Evolutionary conservation across 1,284 basidiomycete genomes (phyloP), one percentile per base, ranked within the genome.

Genomic region (Phellopilus nigrolimitatus): DNA sequence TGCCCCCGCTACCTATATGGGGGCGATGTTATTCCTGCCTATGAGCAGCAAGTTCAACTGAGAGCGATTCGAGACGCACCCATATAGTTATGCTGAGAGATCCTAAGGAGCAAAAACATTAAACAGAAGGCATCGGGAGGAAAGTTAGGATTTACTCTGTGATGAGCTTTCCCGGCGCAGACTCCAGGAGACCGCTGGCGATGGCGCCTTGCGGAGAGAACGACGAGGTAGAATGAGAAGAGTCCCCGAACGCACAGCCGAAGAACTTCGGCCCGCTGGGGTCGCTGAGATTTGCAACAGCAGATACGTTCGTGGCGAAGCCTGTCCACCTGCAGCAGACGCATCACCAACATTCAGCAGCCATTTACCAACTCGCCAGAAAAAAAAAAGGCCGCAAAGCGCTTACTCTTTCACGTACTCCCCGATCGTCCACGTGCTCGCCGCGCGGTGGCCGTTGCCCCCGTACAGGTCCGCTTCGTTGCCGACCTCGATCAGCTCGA

Each of bases 71-170:
- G 78, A 61, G 79, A 82, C 3, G 71, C 68, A 25, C 78, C 78
- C n/a, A 74, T 77, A 58, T 84, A 84, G 37, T 71, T 73, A 59
- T 84, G 81, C 58, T 84, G 78, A 4, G 81, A 82, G 53, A 82
- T 76, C 2, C 80, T 82, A 61, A 22, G 12, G n/a, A 25, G 13
- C 12, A 45, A 22, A 19, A 40, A n/a, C n/a, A n/a, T n/a, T n/a
- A n/a, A n/a, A n/a, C n/a, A 37, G 46, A 27, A 51, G 27, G 10
- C 19, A 58, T 54, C 10, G 37, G 37, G 25, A 37, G 19, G 31
- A 33, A 12, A 33, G 15, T n/a, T n/a, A n/a, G n/a, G n/a, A n/a
- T n/a, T 17, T 51, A 71, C 68, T 57, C 56, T 1, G 61, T 61
- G 46, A 70, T 66, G 8, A 63, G 58, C 34, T 64, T 60, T 21